These are phyloP conservation scores for Helianthus tuberosus DNA, from an alignment of 129 eudicot species.

Conservation along the genomic window DNA sequence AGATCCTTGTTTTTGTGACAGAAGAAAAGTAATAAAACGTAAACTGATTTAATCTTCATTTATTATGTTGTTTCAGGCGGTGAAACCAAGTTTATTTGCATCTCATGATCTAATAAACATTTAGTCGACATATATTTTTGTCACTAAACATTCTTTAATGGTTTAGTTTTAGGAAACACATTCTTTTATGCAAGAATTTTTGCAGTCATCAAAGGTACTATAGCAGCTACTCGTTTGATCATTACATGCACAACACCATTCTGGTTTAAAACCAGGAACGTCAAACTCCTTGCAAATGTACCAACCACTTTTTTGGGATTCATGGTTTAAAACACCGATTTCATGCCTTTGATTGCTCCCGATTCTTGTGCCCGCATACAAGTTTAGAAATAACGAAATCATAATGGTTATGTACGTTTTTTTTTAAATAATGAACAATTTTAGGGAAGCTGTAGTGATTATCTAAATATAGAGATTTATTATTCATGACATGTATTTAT, in stretches of 20 bases:
- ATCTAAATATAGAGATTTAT: too few relatives aligned
- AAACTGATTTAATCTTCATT: not conserved
- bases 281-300: not conserved
- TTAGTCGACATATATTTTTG: too few relatives aligned
- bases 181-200: not conserved
- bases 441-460: too few relatives aligned
- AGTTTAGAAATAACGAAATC: not conserved
- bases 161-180: not conserved
- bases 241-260: conserved; percentile 7
- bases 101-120: not conserved
- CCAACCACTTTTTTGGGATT: not conserved
- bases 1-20: too few relatives aligned
- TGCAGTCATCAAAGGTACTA: not conserved
- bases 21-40: too few relatives aligned
- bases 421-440: too few relatives aligned
- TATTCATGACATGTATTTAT: too few relatives aligned
- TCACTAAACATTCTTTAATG: not conserved
- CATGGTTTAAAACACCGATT: not conserved
- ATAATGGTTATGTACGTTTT: not conserved
- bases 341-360: conserved; percentile 4
- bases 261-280: not conserved
- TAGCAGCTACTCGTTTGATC: not conserved
- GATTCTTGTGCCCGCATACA: conserved; percentile 7
- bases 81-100: not conserved
- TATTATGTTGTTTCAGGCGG: not conserved